Evolutionary conservation across 305 asterid genomes (phyloP).

Genomic region (Fraxinus ornus): DNA sequence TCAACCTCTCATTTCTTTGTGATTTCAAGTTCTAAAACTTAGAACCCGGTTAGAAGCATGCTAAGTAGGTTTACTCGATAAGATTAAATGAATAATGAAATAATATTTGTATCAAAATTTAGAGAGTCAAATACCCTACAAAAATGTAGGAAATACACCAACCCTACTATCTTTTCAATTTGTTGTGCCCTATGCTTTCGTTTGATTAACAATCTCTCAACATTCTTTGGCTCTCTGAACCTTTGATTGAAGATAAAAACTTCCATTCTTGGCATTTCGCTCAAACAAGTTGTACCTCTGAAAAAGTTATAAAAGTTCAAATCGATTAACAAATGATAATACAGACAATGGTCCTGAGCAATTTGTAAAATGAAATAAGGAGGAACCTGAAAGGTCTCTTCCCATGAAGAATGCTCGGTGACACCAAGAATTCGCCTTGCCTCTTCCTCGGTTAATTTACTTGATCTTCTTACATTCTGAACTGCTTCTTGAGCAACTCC

Average conservation of each 20-base stretch:
- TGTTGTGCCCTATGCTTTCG: slow-evolving; percentile 29
- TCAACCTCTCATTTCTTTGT: no score
- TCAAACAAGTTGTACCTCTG: slow-evolving; percentile 72
- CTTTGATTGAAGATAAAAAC: slow-evolving; percentile 78
- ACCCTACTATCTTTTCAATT: slow-evolving; percentile 23
- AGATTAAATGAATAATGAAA: neutral
- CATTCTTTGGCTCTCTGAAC: slow-evolving; percentile 85
- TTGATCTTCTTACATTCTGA: slow-evolving; percentile 46
- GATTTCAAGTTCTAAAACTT: no score
- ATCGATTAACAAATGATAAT: neutral
- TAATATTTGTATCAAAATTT: neutral
- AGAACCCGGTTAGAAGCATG: no score
- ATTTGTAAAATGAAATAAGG: neutral
- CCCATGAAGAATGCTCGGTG: slow-evolving; percentile 64
- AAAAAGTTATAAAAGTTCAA: neutral
- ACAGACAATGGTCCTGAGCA: neutral
- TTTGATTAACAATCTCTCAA: slow-evolving; percentile 45
- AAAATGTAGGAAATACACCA: neutral
- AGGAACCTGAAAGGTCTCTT: slow-evolving; percentile 62
- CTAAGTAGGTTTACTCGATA: no score
- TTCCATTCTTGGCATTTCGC: slow-evolving; percentile 66
- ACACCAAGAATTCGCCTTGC: slow-evolving; percentile 85
- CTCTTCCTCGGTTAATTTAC: slow-evolving; percentile 68
- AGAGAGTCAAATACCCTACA: neutral
- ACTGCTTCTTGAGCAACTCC: slow-evolving; percentile 87